These are phyloP conservation scores for Diaporthe citrichinensis DNA, from an alignment of 2,329 filamentous ascomycete species.

Conservation along the genomic window DNA sequence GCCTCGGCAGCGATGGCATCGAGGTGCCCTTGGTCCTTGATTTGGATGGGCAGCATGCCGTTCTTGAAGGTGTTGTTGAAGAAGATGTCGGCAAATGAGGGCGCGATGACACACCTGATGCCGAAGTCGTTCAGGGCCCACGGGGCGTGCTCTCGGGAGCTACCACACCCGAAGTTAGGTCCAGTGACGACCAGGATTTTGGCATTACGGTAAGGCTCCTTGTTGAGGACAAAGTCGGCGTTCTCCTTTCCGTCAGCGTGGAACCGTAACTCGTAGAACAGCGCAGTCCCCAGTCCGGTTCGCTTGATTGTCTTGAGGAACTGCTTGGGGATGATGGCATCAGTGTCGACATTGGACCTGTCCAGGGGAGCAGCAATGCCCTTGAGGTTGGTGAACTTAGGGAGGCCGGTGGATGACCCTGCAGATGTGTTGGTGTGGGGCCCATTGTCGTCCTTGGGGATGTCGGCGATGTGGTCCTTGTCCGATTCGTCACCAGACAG, in stretches of 20 bases:
- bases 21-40: conserved; percentile 77
- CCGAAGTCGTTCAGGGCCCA: conserved; percentile 98
- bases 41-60: conserved; percentile 91
- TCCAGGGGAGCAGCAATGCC: conserved; percentile 92
- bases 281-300: conserved; percentile 88
- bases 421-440: conserved; percentile 75
- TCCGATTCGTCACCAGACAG: conserved; percentile 66
- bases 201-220: conserved; percentile 84
- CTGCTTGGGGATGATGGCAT: conserved; percentile 99
- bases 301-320: conserved; percentile 99
- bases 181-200: conserved; percentile 96
- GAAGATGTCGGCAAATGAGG: conserved; percentile 92
- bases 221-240: conserved; percentile 88
- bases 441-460: conserved; percentile 72
- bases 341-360: conserved; percentile 94
- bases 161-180: conserved; percentile 95
- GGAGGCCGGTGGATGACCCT: conserved; percentile 73
- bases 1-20: conserved; percentile 83
- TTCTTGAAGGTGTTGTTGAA: conserved; percentile 99
- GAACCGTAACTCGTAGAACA: conserved; percentile 90
- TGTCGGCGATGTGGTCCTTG: conserved; percentile 67
- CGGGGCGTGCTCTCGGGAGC: conserved; percentile 92
- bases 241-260: conserved; percentile 81
- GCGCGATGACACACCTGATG: conserved; percentile 93
- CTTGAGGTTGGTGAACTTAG: conserved; percentile 86